These are phyloP conservation scores for Smittium culicis DNA, from an alignment of 371 early-diverging fungal genomes.

Conservation along the genomic window DNA sequence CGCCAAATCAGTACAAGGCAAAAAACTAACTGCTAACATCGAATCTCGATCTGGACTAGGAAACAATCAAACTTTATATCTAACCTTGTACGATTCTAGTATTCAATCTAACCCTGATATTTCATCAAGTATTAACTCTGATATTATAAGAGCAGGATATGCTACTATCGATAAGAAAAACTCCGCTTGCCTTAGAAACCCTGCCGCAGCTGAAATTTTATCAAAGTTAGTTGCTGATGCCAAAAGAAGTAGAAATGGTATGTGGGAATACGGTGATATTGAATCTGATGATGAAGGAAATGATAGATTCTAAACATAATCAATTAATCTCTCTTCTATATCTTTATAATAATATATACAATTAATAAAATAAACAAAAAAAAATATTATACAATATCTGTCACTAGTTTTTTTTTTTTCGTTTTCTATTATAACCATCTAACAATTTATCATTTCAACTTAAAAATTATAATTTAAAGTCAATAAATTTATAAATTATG, in stretches of 20 bases:
- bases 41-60: constrained; percentile 42
- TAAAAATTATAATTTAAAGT: no score
- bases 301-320: constrained; percentile 7
- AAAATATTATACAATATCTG: no score
- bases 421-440: no score
- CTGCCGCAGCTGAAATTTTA: constrained; percentile 20
- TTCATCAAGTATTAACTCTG: constrained; percentile 58
- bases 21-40: constrained; percentile 61
- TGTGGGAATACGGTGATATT: constrained; percentile 85
- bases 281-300: constrained; percentile 53
- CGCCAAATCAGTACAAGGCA: constrained; percentile 47
- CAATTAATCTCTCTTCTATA: no score
- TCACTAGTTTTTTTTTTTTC: no score
- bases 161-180: constrained; percentile 47
- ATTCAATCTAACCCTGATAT: constrained; percentile 37
- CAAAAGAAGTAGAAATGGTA: constrained; percentile 46
- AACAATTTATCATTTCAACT: no score
- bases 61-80: constrained; percentile 33
- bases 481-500: no score
- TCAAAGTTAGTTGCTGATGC: constrained; percentile 34
- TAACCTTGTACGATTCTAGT: constrained; percentile 56
- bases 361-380: no score
- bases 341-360: no score
- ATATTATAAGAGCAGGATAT: constrained; percentile 61
- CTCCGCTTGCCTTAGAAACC: constrained; percentile 40